These are phyloP conservation scores for Wallacemonas rigidus DNA, from an alignment of 208 protist species.

Conservation along the genomic window DNA sequence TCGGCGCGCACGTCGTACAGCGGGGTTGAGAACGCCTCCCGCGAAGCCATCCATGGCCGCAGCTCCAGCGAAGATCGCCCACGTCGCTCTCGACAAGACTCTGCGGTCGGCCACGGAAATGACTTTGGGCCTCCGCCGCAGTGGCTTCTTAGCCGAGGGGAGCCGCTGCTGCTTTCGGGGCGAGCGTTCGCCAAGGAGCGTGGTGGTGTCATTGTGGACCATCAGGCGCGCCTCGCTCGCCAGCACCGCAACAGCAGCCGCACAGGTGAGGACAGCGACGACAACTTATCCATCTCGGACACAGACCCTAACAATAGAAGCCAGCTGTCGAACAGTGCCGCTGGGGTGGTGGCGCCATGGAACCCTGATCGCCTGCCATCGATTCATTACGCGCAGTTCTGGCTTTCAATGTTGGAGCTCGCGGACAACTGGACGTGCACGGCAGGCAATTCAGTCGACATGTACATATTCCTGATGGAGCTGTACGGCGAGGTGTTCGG, in stretches of 20 bases:
- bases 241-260: neutral
- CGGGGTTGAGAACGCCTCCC: slow-evolving; percentile 15
- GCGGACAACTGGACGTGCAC: slow-evolving; percentile 88
- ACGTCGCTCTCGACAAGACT: neutral
- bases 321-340: slow-evolving; percentile 4
- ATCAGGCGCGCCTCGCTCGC: slow-evolving; percentile 4
- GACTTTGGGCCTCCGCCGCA: slow-evolving; percentile 15
- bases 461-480: slow-evolving; percentile 74
- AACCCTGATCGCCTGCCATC: slow-evolving; percentile 50
- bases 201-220: neutral
- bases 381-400: slow-evolving; percentile 82
- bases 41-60: neutral
- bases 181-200: slow-evolving; percentile 8
- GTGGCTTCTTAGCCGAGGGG: slow-evolving; percentile 14
- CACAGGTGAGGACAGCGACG: slow-evolving; percentile 11
- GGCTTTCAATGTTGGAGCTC: slow-evolving; percentile 83
- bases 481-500: slow-evolving; percentile 86
- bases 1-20: slow-evolving; percentile 5
- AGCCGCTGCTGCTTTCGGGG: slow-evolving; percentile 14
- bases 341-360: slow-evolving; percentile 23
- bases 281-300: slow-evolving; percentile 13
- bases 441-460: slow-evolving; percentile 66
- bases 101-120: neutral
- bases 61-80: slow-evolving; percentile 5
- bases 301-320: neutral